Evolutionary conservation across 805 yeast species (phyloP).

Genomic region (Priceomyces medius): DNA sequence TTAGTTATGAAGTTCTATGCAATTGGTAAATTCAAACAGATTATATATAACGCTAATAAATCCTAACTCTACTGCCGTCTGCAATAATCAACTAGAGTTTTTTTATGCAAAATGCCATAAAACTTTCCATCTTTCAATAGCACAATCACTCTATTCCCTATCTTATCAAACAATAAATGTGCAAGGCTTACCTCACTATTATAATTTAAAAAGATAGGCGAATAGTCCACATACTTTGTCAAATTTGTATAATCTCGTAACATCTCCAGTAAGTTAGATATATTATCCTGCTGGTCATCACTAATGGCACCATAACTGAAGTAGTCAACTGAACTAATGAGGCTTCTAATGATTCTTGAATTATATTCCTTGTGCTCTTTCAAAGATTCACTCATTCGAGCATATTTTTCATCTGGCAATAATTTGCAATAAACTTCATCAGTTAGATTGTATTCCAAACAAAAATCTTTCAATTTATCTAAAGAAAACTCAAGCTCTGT

Average conservation of each 20-base stretch:
- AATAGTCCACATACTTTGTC: constrained; percentile 40
- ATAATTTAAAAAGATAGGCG: constrained; percentile 48
- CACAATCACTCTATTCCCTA: constrained; percentile 52
- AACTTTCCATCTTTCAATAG: constrained; percentile 45
- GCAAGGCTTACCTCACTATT: constrained; percentile 51
- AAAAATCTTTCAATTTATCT: constrained; percentile 40
- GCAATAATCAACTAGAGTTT: constrained; percentile 48
- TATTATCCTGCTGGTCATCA: constrained; percentile 6
- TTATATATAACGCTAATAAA: constrained; percentile 3
- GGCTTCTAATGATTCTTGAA: constrained; percentile 8
- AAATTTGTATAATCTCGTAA: constrained; percentile 35
- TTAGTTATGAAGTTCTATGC: constrained; percentile 3
- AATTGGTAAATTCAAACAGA: not conserved
- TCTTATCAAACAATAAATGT: constrained; percentile 49
- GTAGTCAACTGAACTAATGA: constrained; percentile 17
- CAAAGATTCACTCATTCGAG: constrained; percentile 5
- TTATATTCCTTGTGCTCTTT: constrained; percentile 7
- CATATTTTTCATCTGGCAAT: constrained; percentile 12
- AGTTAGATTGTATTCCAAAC: constrained; percentile 19
- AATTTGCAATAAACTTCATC: constrained; percentile 33
- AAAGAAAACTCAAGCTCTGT: constrained; percentile 53
- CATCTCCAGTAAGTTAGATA: constrained; percentile 4
- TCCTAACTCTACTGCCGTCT: constrained; percentile 15
- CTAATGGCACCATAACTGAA: constrained; percentile 22
- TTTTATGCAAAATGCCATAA: constrained; percentile 53